phyloP scores from a whole-genome alignment of 2,329 filamentous ascomycete genomes.

The Cryphonectria radicalis region DNA sequence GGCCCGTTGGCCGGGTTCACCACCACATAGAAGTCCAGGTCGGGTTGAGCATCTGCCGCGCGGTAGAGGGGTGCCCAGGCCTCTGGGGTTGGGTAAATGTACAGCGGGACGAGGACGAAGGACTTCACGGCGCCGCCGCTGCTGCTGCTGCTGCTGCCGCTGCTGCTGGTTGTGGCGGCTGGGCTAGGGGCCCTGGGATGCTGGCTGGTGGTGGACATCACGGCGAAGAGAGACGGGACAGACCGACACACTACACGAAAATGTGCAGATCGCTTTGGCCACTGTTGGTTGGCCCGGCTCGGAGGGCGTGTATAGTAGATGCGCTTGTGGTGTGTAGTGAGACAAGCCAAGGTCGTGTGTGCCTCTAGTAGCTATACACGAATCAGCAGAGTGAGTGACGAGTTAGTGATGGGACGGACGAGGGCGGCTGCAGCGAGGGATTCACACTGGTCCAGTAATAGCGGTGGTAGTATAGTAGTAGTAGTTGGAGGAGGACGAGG shows the following conservation, averaged over 20 bases:
- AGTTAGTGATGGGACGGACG: not conserved
- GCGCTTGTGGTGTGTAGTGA: not conserved
- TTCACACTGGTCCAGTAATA: not conserved
- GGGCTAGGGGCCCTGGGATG: slow-evolving; percentile 1
- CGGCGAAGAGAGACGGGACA: not conserved
- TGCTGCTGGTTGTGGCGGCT: not conserved
- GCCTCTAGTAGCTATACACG: not conserved
- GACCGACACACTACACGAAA: not conserved
- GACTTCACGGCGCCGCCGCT: slow-evolving; percentile 11
- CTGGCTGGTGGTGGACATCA: not conserved
- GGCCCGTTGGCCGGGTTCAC: slow-evolving; percentile 41
- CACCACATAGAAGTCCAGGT: slow-evolving; percentile 37
- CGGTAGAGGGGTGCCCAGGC: slow-evolving; percentile 39
- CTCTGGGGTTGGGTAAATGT: slow-evolving; percentile 39
- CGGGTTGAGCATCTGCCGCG: slow-evolving; percentile 33
- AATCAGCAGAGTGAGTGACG: not conserved
- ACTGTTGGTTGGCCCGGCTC: not conserved
- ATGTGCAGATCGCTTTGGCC: not conserved
- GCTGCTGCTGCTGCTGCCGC: not conserved
- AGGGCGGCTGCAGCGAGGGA: not conserved
- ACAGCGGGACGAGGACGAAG: slow-evolving; percentile 39
- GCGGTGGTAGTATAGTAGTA: not conserved
- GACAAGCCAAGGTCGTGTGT: not conserved
- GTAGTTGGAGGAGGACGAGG: not conserved
- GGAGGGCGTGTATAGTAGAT: not conserved